Evolutionary conservation across 108 stramenopile genomes (phyloP).

Genomic region (Ochromonas danica): DNA sequence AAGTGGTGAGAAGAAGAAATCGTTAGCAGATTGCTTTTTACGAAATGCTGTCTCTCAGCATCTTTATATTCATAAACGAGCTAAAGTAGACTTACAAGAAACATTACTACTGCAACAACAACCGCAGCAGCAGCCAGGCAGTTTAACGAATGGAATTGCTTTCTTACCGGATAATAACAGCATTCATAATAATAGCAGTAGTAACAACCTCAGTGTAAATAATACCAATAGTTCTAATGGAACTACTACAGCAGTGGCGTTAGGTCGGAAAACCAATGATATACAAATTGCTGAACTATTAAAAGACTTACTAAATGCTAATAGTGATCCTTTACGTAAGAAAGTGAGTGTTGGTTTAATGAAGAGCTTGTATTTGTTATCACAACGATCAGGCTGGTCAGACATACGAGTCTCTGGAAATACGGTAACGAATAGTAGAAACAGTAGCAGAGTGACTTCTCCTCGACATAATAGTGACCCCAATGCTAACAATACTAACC

Average conservation of each 20-base stretch:
- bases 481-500: background rate
- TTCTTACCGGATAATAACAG: background rate
- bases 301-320: background rate
- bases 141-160: background rate
- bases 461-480: background rate
- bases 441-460: background rate
- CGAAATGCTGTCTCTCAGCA: too few species aligned
- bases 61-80: too few species aligned
- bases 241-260: background rate
- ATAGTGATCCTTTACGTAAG: background rate
- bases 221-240: background rate
- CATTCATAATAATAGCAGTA: background rate
- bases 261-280: background rate
- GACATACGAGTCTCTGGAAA: background rate
- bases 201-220: background rate
- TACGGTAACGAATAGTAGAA: too few species aligned
- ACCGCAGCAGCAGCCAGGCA: too few species aligned
- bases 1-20: too few species aligned
- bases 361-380: background rate
- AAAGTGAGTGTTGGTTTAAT: background rate
- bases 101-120: too few species aligned
- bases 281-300: background rate
- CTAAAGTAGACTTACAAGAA: too few species aligned
- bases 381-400: background rate
- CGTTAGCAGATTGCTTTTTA: too few species aligned